phyloP scores from a whole-genome alignment of 2,329 filamentous ascomycete species.

The Fusarium sp. region DNA sequence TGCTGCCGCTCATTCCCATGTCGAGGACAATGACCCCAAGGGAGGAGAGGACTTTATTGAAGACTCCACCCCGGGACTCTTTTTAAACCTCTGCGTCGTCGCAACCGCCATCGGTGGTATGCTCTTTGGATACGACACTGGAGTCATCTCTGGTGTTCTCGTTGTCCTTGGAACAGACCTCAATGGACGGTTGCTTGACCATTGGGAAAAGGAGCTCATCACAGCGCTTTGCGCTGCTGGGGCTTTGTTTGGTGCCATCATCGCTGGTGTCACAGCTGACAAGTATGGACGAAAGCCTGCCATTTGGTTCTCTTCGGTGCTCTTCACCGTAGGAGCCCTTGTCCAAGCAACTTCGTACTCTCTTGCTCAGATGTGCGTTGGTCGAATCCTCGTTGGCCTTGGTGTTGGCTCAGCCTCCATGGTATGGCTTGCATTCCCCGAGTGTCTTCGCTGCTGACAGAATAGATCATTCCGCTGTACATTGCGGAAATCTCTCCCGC shows the following conservation, averaged over 20 bases:
- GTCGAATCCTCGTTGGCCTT: slow-evolving; percentile 48
- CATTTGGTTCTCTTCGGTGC: slow-evolving; percentile 31
- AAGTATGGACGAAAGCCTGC: slow-evolving; percentile 36
- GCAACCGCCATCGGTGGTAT: slow-evolving; percentile 35
- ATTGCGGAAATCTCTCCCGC: slow-evolving; percentile 41
- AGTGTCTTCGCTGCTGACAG: background rate
- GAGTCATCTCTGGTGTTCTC: slow-evolving; percentile 61
- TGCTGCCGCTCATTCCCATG: slow-evolving; percentile 11
- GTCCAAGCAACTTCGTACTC: slow-evolving; percentile 34
- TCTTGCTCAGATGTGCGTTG: slow-evolving; percentile 37
- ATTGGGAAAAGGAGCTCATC: slow-evolving; percentile 35
- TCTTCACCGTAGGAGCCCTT: slow-evolving; percentile 39
- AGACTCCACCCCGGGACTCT: slow-evolving; percentile 27
- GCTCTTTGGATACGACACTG: slow-evolving; percentile 59
- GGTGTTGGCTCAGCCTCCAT: slow-evolving; percentile 57
- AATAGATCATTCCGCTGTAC: slow-evolving; percentile 41
- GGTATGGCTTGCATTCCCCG: slow-evolving; percentile 39
- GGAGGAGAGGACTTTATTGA: slow-evolving; percentile 23
- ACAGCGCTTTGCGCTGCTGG: slow-evolving; percentile 37
- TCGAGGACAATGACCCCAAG: slow-evolving; percentile 26
- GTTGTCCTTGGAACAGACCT: slow-evolving; percentile 52
- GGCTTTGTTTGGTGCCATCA: slow-evolving; percentile 37
- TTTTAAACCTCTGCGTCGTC: slow-evolving; percentile 30
- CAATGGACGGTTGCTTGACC: slow-evolving; percentile 12
- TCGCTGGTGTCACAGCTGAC: slow-evolving; percentile 38